Base-by-base conservation (phyloP, 495 filamentous ascomycete genomes). In the Cercophora newfieldiana region DNA sequence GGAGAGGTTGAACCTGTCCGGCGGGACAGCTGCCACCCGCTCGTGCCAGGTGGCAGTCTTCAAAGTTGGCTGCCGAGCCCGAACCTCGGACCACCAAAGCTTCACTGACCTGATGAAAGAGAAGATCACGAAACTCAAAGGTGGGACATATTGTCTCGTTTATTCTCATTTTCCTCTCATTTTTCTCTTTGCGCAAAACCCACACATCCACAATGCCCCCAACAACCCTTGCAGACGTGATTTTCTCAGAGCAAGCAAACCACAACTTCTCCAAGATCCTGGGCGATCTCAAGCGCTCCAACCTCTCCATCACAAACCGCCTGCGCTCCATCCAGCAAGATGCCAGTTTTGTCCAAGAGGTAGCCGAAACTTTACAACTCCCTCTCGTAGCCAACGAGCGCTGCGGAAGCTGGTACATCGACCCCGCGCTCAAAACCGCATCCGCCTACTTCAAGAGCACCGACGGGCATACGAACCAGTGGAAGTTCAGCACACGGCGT, bases 381-480 rank as follows among this genome's bases (percentile, higher is more conserved):
- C 94, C 94, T 0, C 78, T 97, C n/a, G 80, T 99, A 24, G 91
- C 93, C 24, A 99, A 99, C 71, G 92, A 97, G 75, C 83, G 95
- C 58, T 97, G 94, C 72, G 95, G 95, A 0, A 93, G 92, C 73
- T 99, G 95, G 95, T 99, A 99, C 76, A 90, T 97, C 44, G 80
- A 86, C 29, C 89, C 91, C 0, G 74, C 75, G 21, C 68, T 64
- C 12, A 93, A 93, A 72, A 77, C 77, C 1, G 91, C 84, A 18
- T 91, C 90, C 58, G 91, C 86, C 7, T 98, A 98, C 78, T 99
- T 97, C 79, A 99, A 99, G 82, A 96, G 92, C 79, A 99, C 95
- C 28, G 95, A 99, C 78, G 95, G 95, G 1, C 95, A 99, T 79
- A 85, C 84, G 0, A 91, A 91, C 21, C 85, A 95, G 75, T 98